Evolutionary conservation across 2,329 filamentous ascomycete genomes (phyloP), one percentile per base, ranked within the genome.

Genomic region (Diaporthe longicolla): DNA sequence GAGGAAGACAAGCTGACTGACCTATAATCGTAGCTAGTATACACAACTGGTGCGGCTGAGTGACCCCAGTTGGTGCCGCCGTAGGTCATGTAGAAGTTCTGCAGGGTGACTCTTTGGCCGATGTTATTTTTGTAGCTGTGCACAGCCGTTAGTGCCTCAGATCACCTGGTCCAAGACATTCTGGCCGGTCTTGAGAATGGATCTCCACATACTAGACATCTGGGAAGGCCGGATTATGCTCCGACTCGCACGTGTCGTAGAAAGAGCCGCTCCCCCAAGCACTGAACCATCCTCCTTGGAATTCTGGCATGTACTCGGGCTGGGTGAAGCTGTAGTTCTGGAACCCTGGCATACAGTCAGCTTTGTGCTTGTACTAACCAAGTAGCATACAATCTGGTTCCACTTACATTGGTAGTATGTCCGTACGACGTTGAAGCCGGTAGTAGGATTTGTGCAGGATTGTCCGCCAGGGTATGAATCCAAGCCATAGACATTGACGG

Each of bases 11-110:
- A 9, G 45, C 66, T 63, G 26, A 77, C 70, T 63, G 37, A 78
- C 78, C 74, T 81, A 71, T 85, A 85, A 74, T 85, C 84, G 73
- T 85, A 85, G 58, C 81, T 83, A 3, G 82, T 84, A 74, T 88
- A 89, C 0, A 90, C 87, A 29, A 87, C 85, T 0, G 86, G 85
- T 5, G 85, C 84, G 54, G 84, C 85, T 59, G 83, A 84, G 70
- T 89, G 86, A 10, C 86, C 88, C 88, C 88, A 90, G 75, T 88
- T 89, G 0, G 88, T 89, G 1, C 88, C 88, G n/a, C 88, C 88
- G 76, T 83, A 88, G 0, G 84, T 83, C 83, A 89, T 89, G 76
- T 89, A 89, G 19, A 89, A 74, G 59, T 83, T 89, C 45, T 87
- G 80, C 15, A 88, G 78, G 0, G 87, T 89, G 1, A 85, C 82